phyloP scores from a whole-genome alignment of 768 basidiomycete species.

The Naematelia aurantialba region DNA sequence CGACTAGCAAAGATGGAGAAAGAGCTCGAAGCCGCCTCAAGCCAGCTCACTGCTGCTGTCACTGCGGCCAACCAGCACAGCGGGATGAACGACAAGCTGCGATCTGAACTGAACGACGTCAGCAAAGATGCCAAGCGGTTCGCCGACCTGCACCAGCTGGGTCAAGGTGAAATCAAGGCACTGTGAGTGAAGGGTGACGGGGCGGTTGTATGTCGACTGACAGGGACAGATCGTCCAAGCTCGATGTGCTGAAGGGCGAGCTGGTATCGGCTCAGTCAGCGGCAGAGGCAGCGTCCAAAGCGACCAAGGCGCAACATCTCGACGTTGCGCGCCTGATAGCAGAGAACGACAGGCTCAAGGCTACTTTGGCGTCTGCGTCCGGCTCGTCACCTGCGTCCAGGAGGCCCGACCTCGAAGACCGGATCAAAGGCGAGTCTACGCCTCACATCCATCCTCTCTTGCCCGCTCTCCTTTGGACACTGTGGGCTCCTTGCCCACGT shows the following conservation, averaged over 20 bases:
- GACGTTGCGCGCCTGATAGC: neutral
- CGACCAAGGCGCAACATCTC: neutral
- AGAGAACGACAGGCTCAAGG: conserved; percentile 11
- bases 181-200: neutral
- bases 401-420: neutral
- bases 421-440: conserved; percentile 5
- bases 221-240: neutral
- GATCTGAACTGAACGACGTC: conserved; percentile 1
- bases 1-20: neutral
- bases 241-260: neutral
- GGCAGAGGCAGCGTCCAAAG: neutral
- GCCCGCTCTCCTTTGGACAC: neutral
- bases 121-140: neutral
- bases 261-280: neutral
- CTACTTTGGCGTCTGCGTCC: neutral
- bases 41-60: neutral
- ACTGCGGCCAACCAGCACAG: neutral
- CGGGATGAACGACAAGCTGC: neutral
- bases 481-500: too few species aligned
- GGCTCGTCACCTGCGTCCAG: neutral
- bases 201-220: neutral
- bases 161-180: neutral
- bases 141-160: neutral
- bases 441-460: neutral
- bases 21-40: neutral